Conservation (phyloP, 768 basidiomycete species). For the Leccinum fibrillosum region DNA sequence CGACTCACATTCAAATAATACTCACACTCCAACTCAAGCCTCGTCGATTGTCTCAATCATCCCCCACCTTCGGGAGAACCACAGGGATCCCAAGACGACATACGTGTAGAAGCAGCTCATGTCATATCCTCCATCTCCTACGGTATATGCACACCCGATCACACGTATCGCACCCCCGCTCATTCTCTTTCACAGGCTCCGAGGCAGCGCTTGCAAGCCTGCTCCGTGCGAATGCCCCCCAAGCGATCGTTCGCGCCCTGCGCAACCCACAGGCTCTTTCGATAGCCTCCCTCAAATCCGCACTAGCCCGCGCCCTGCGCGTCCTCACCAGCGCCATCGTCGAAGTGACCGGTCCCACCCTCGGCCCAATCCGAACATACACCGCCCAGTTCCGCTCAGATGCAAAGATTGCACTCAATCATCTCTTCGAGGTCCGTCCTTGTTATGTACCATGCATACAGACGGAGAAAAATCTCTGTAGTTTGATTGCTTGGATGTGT, state of each 20-base stretch:
- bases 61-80: conserved; percentile 31
- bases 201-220: conserved; percentile 56
- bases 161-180: neutral
- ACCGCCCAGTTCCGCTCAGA: conserved; percentile 41
- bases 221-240: conserved; percentile 53
- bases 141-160: conserved; percentile 35
- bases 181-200: conserved; percentile 45
- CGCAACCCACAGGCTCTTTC: conserved; percentile 38
- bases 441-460: neutral
- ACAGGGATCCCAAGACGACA: conserved; percentile 42
- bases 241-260: conserved; percentile 61
- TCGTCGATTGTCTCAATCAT: conserved; percentile 59
- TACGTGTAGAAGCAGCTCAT: conserved; percentile 72
- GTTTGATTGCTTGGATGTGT: conserved; percentile 62
- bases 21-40: conserved; percentile 34
- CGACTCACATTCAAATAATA: neutral
- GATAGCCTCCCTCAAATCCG: conserved; percentile 42
- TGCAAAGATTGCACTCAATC: conserved; percentile 55
- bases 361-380: conserved; percentile 52
- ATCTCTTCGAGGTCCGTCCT: conserved; percentile 54
- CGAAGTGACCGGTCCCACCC: conserved; percentile 66
- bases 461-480: conserved; percentile 19
- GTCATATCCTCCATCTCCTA: conserved; percentile 72
- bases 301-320: conserved; percentile 62
- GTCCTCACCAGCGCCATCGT: conserved; percentile 57